Percentiles rank a stretch among this genome's conserved stretches.
Evolutionary conservation across 768 basidiomycete species (phyloP).

Genomic region (Dendrothele bispora): DNA sequence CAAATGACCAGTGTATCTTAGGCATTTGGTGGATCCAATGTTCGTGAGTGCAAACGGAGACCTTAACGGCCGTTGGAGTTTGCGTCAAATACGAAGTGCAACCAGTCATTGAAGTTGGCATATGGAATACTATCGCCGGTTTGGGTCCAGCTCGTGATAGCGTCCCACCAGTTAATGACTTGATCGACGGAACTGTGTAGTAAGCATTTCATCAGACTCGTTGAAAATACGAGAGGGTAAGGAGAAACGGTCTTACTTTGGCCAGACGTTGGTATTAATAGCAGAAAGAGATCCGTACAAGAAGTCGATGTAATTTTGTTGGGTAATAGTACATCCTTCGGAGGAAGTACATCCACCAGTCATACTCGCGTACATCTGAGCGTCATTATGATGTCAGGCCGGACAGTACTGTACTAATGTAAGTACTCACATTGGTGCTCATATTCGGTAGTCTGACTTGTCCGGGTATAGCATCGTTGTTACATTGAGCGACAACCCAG

Average conservation of each 20-base stretch:
- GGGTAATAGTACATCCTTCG: slow-evolving; percentile 17
- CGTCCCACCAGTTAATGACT: slow-evolving; percentile 6
- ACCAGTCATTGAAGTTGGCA: slow-evolving; percentile 16
- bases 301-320: slow-evolving; percentile 22
- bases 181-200: neutral
- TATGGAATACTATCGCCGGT: slow-evolving; percentile 15
- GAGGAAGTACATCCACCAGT: slow-evolving; percentile 13
- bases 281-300: slow-evolving; percentile 15
- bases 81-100: too few species aligned
- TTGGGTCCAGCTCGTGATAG: slow-evolving; percentile 10
- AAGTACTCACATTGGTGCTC: neutral
- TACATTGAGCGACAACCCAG: neutral
- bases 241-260: slow-evolving; percentile 2
- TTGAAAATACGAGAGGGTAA: neutral
- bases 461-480: neutral
- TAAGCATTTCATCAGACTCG: too few species aligned
- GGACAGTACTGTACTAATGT: neutral
- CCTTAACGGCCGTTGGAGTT: too few species aligned
- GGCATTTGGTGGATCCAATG: too few species aligned
- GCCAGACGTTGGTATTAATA: slow-evolving; percentile 8
- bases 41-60: too few species aligned
- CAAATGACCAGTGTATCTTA: too few species aligned
- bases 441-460: neutral
- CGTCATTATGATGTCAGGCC: neutral
- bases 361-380: slow-evolving; percentile 15